A percentile compares a stretch with the other conserved stretches of the same genome.
Evolutionary conservation across 495 filamentous ascomycete species (phyloP).

Genomic region (Aspergillus taichungensis): DNA sequence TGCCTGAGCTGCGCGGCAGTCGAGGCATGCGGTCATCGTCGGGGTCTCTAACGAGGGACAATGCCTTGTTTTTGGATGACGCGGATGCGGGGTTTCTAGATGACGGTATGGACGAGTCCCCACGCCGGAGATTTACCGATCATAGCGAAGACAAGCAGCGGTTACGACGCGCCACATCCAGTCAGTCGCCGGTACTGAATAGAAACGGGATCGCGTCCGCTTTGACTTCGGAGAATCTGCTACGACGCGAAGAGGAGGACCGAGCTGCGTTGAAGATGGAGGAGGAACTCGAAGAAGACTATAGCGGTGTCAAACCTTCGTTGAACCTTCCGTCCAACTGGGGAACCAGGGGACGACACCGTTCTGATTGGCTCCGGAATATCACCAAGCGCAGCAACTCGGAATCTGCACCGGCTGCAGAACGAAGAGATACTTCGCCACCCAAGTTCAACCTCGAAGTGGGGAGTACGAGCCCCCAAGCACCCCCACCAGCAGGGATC

Average conservation of each 20-base stretch:
- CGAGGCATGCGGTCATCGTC: conserved; percentile 22
- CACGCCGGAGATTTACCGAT: conserved; percentile 26
- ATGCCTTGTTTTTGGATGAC: conserved; percentile 9
- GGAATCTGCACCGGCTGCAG: conserved; percentile 15
- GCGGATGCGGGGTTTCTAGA: conserved; percentile 22
- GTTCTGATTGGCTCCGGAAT: conserved; percentile 46
- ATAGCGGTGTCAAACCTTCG: conserved; percentile 36
- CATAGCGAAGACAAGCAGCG: conserved; percentile 38
- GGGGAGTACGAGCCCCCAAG: conserved; percentile 8
- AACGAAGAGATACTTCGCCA: conserved; percentile 4
- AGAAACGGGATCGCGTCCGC: conserved; percentile 27
- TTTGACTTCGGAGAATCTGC: conserved; percentile 39
- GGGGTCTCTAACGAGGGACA: conserved; percentile 9
- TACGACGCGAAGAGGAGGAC: conserved; percentile 33
- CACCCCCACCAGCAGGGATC: conserved; percentile 6
- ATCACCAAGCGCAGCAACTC: conserved; percentile 19
- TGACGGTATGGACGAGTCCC: conserved; percentile 21
- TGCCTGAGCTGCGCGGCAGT: conserved; percentile 8
- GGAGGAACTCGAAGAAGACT: conserved; percentile 20
- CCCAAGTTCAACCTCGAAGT: conserved; percentile 8
- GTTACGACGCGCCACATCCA: conserved; percentile 34
- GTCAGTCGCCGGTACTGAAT: conserved; percentile 38
- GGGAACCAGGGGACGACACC: conserved; percentile 45
- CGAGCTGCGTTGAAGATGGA: conserved; percentile 9
- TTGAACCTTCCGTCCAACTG: conserved; percentile 49